Evolutionary conservation across 2,329 filamentous ascomycete genomes (phyloP).

Genomic region (Aspergillus intermedius): DNA sequence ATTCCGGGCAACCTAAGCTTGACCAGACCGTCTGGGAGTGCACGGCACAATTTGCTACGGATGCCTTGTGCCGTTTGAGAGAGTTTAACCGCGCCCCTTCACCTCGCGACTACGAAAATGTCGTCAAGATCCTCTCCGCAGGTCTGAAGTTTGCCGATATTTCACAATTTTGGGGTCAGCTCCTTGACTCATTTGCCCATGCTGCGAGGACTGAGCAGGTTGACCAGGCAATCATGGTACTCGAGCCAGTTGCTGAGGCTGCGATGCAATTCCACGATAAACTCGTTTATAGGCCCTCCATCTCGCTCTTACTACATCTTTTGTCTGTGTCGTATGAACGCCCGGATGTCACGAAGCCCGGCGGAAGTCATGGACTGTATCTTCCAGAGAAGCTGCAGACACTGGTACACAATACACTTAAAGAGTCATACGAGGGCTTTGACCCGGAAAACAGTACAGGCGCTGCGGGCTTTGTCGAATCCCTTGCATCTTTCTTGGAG

Average conservation of each 20-base stretch:
- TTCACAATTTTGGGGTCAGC: constrained; percentile 36
- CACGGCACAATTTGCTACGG: constrained; percentile 26
- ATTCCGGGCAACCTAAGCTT: constrained; percentile 6
- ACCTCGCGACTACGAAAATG: constrained; percentile 61
- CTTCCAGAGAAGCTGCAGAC: constrained; percentile 55
- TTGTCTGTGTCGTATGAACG: constrained; percentile 28
- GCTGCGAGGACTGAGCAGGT: constrained; percentile 59
- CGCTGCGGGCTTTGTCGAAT: constrained; percentile 46
- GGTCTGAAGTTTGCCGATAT: constrained; percentile 39
- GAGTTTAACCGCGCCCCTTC: constrained; percentile 43
- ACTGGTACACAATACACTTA: constrained; percentile 50
- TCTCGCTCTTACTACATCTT: constrained; percentile 26
- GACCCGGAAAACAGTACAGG: constrained; percentile 34
- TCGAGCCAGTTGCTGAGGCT: constrained; percentile 63
- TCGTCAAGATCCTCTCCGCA: constrained; percentile 60
- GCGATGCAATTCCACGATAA: constrained; percentile 31
- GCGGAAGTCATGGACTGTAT: neutral
- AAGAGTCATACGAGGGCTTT: constrained; percentile 48
- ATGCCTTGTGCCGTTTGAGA: constrained; percentile 36
- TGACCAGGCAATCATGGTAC: constrained; percentile 58
- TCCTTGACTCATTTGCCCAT: constrained; percentile 53
- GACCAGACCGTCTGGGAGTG: constrained; percentile 30
- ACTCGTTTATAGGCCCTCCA: constrained; percentile 30
- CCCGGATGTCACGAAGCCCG: constrained; percentile 2
- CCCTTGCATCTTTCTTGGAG: constrained; percentile 48